Conservation (phyloP, 2,329 filamentous ascomycete species). For the Herpotrichia juniperi region DNA sequence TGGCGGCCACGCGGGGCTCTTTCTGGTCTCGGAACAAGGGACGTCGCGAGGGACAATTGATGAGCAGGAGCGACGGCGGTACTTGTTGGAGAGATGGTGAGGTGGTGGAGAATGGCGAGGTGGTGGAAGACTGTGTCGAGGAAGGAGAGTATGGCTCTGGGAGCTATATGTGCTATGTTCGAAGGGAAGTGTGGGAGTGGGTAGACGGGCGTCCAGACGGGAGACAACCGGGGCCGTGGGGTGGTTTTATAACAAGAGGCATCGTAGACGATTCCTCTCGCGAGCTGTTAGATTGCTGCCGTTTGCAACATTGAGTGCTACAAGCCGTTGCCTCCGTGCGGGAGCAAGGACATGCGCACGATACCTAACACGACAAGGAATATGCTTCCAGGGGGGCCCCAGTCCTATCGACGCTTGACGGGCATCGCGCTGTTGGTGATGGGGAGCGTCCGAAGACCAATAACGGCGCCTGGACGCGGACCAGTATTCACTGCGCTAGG, state of each 20-base stretch:
- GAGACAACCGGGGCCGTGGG: constrained; percentile 37
- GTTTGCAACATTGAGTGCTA: constrained; percentile 50
- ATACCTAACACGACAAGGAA: constrained; percentile 37
- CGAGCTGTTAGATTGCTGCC: constrained; percentile 48
- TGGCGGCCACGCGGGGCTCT: constrained; percentile 23
- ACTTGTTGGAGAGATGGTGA: constrained; percentile 1
- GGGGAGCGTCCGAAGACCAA: constrained; percentile 29
- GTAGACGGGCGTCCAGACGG: constrained; percentile 36
- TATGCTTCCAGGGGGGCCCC: constrained; percentile 30
- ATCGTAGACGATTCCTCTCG: constrained; percentile 37
- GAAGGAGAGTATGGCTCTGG: not conserved
- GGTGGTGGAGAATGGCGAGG: constrained; percentile 2
- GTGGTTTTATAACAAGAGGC: constrained; percentile 46
- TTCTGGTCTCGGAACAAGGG: constrained; percentile 12
- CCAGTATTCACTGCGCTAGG: not conserved
- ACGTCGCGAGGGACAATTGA: not conserved
- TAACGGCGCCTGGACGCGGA: constrained; percentile 23
- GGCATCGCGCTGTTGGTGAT: constrained; percentile 26
- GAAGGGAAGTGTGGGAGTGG: constrained; percentile 18
- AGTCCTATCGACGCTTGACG: constrained; percentile 25
- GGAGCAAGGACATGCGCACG: constrained; percentile 42
- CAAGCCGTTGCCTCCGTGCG: constrained; percentile 47
- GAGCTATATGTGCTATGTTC: not conserved
- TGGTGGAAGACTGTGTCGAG: too few relatives aligned
- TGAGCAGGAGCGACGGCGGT: constrained; percentile 9